Base-by-base conservation (phyloP, 2,329 filamentous ascomycete species). In the Lasiodiplodia sp. region DNA sequence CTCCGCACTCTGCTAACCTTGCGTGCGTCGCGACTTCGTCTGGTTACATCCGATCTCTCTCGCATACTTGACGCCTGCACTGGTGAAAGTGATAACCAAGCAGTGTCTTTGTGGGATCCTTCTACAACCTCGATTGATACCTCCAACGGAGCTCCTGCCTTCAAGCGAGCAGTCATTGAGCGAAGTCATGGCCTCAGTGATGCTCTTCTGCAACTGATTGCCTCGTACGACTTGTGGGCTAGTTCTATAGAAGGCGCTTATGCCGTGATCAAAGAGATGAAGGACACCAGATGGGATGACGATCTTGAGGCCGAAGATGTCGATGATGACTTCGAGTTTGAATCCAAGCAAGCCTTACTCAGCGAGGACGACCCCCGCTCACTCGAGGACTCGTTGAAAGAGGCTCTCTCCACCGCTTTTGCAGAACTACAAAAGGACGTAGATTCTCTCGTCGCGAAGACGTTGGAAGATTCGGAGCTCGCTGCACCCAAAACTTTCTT, bases 121-220 rank as follows among this genome's bases (percentile, higher is more conserved):
- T 83, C 87, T 8, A 84, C 89, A 55, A 86, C 92, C 57, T 87
- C 90, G 49, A 85, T 88, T 66, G 90, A 92, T 31, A 84, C 92
- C 53, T 84, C 86, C 2, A 83, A 87, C 38, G 91, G 91, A 23
- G 92, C 91, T 0, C 82, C 85, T 2, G 77, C 82, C 0, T 93
- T 97, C 79, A 90, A 94, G 57, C 83, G 89, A 69, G 87, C 88
- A 21, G 86, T 97, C 25, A 79, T 91, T 10, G 86, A 90, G 38
- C 87, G 90, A 23, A 85, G 92, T 8, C 88, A 94, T 73, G 94
- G 95, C 6, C 87, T 90, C 62, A 91, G 90, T 74, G 85, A 90
- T 68, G 83, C 88, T 12, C 87, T 95, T 0, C 87, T 88, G 44
- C 83, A 82, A 66, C 87, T 90, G 0, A 83, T 90, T 1, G 82